Evolutionary conservation across 176 grass and related monocot species (phyloP).

Genomic region (Cocos nucifera): DNA sequence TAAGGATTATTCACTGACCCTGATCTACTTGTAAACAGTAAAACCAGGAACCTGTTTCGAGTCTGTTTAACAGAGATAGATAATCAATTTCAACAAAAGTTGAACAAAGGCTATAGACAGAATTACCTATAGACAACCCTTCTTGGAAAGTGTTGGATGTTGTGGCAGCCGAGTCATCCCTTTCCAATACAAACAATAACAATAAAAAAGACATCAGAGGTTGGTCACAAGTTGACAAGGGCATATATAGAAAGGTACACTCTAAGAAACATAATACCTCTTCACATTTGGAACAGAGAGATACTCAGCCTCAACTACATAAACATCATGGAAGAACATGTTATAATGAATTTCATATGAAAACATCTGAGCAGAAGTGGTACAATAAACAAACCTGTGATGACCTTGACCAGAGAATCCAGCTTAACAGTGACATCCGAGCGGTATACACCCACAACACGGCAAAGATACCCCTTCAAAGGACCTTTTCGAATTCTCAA

Average conservation of each 20-base stretch:
- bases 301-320: conserved; percentile 70
- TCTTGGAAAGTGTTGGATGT: conserved; percentile 45
- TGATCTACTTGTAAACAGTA: too few relatives aligned
- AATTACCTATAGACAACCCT: conserved; percentile 29
- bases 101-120: background rate
- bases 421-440: conserved; percentile 92
- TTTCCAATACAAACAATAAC: conserved; percentile 11
- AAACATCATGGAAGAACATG: conserved; percentile 4
- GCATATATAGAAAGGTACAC: too few relatives aligned
- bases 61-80: background rate
- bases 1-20: too few relatives aligned
- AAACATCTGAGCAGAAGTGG: background rate
- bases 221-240: too few relatives aligned
- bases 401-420: conserved; percentile 81
- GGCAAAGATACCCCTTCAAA: conserved; percentile 96
- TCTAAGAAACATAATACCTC: conserved; percentile 28
- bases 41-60: too few relatives aligned
- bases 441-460: conserved; percentile 75
- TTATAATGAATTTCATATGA: background rate
- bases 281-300: conserved; percentile 59
- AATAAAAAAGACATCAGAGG: too few relatives aligned
- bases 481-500: conserved; percentile 81
- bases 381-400: conserved; percentile 80
- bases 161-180: conserved; percentile 41
- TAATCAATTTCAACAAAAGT: background rate